These are phyloP conservation scores for Forsythia suspensa DNA, from an alignment of 257 asterid species.

Conservation along the genomic window DNA sequence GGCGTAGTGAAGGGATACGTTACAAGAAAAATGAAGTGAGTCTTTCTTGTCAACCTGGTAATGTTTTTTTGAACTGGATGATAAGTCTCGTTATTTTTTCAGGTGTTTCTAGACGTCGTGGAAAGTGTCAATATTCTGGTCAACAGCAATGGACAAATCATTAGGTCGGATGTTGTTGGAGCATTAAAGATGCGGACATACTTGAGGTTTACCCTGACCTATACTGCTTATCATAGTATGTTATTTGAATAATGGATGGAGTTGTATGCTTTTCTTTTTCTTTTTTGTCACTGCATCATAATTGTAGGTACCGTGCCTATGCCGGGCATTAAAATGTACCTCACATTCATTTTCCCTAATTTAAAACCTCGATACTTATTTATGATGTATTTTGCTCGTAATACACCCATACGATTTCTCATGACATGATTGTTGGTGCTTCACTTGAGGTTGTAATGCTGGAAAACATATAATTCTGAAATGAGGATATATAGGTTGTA, in stretches of 20 bases:
- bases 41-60: conserved; percentile 15
- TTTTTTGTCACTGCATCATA: neutral
- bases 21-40: conserved; percentile 96
- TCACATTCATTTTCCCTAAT: neutral
- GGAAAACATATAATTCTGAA: neutral
- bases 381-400: neutral
- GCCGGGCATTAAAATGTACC: neutral
- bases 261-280: neutral
- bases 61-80: conserved; percentile 19
- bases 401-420: neutral
- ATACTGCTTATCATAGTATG: conserved; percentile 9
- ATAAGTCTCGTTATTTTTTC: conserved; percentile 31
- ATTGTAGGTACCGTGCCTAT: neutral
- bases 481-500: neutral
- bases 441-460: neutral
- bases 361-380: conserved; percentile 3
- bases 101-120: conserved; percentile 99
- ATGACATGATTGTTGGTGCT: neutral
- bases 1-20: conserved; percentile 99
- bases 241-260: neutral
- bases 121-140: conserved; percentile 99
- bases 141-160: conserved; percentile 95
- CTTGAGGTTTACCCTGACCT: conserved; percentile 68
- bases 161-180: conserved; percentile 97
- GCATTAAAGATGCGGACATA: conserved; percentile 98